Base-by-base conservation (phyloP, 768 basidiomycete genomes). In the Pulveroboletus sp. region DNA sequence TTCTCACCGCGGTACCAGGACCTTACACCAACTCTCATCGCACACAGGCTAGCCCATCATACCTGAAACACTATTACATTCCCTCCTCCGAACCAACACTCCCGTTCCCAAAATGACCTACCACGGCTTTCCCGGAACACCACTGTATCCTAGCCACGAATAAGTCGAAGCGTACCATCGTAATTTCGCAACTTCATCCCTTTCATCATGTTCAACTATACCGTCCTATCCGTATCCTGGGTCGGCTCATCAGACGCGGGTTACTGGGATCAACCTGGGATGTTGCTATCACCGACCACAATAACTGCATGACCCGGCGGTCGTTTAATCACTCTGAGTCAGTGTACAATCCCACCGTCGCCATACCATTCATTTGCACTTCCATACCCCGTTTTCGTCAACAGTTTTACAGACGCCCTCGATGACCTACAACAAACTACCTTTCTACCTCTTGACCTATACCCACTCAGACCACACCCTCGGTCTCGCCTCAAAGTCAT, bases 401-500 rank as follows among this genome's bases (percentile, higher is more conserved):
- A 98, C 63, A 80, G 84, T 52, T 98, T 98, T 66, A 73, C 80
- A 4, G 57, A 66, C 31, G 65, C 68, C n/a, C 58, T 73, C 50
- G 67, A 76, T 5, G 51, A 66, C 24, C 40, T 67, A 59, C 43
- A 73, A 68, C 41, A 54, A 61, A 52, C 68, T 72, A 2, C 63
- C 71, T 9, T 66, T 93, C 11, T 80, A 90, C 63, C 78, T 97
- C n/a, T 78, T 97, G 46, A 83, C 87, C 0, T 93, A 97, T 62
- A 89, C 92, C 0, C 94, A 95, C 68, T 78, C 92, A 0, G 94
- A 95, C 67, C 94, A 97, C 61, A 76, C 92, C 44, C 69, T 68
- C 36, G 93, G 94, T 5, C 75, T 97, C 23, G 76, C 82, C 19
- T 79, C 87, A 20, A 80, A 82, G 49, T 84, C 82, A 0, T 94